These are phyloP conservation scores for Apiospora rasikravindrae DNA, from an alignment of 2,329 filamentous ascomycete species.

Conservation along the genomic window DNA sequence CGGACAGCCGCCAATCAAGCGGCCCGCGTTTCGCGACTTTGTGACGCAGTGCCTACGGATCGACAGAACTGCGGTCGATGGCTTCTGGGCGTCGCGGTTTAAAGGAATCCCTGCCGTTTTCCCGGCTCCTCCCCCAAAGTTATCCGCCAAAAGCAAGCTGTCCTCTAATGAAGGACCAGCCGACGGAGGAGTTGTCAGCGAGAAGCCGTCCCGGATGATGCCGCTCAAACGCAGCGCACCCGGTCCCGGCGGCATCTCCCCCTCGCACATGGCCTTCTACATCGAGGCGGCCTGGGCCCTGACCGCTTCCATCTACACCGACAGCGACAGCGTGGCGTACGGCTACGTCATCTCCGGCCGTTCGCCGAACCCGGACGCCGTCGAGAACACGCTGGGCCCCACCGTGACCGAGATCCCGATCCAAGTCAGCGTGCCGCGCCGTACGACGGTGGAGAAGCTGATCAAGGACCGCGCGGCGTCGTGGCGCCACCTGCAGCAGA, in stretches of 20 bases:
- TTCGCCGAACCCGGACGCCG: slow-evolving; percentile 6
- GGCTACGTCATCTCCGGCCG: slow-evolving; percentile 25
- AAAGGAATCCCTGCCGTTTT: slow-evolving; percentile 24
- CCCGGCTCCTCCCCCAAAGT: slow-evolving; percentile 16
- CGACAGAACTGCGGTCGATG: slow-evolving; percentile 20
- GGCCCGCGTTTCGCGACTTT: slow-evolving; percentile 24
- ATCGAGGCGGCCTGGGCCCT: slow-evolving; percentile 26
- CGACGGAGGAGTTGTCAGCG: neutral
- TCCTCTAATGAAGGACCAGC: too few relatives aligned
- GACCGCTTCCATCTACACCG: slow-evolving; percentile 22
- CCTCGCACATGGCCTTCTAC: slow-evolving; percentile 20
- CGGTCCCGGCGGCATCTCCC: slow-evolving; percentile 10
- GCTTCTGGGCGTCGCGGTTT: slow-evolving; percentile 25
- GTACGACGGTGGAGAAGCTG: slow-evolving; percentile 22
- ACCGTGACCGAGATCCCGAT: slow-evolving; percentile 24
- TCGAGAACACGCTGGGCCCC: slow-evolving; percentile 23
- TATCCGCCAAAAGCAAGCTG: neutral
- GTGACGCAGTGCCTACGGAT: slow-evolving; percentile 21
- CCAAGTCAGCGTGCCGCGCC: slow-evolving; percentile 24
- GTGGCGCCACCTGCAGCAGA: slow-evolving; percentile 22
- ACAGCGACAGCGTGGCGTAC: slow-evolving; percentile 22
- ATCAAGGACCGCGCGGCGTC: slow-evolving; percentile 23
- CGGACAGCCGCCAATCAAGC: slow-evolving; percentile 2
- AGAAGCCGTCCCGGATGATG: too few relatives aligned
- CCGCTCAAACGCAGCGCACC: too few relatives aligned